These are phyloP conservation scores for Zygosaccharomyces bailii DNA, from an alignment of 805 yeast genomes.

Conservation along the genomic window DNA sequence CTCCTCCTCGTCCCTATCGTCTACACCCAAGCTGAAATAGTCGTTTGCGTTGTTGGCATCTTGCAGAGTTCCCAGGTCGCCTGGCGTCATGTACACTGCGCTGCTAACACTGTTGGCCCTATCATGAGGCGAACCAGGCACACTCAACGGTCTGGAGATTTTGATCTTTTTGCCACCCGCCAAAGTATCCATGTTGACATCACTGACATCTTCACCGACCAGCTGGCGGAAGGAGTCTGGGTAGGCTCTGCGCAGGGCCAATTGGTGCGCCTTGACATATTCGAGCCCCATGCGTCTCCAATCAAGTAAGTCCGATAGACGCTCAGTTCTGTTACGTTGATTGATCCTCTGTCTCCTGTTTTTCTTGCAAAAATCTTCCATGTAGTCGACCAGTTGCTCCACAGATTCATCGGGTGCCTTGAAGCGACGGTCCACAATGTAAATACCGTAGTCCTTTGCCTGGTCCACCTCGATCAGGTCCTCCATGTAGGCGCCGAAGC, in stretches of 20 bases:
- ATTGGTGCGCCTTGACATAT: conserved; percentile 89
- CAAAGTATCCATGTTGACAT: conserved; percentile 30
- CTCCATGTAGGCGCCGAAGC: conserved; percentile 98
- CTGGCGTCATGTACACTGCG: conserved; percentile 87
- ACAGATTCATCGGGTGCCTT: conserved; percentile 91
- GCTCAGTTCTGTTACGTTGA: conserved; percentile 95
- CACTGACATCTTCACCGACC: conserved; percentile 33
- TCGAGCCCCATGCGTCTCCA: conserved; percentile 99
- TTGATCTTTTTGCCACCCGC: conserved; percentile 51
- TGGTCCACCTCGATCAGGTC: conserved; percentile 79
- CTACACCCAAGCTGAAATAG: conserved; percentile 49
- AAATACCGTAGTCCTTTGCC: conserved; percentile 92
- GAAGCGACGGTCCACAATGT: conserved; percentile 91
- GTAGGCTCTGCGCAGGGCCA: conserved; percentile 89
- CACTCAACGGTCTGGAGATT: conserved; percentile 86
- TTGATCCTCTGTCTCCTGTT: conserved; percentile 96
- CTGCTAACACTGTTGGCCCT: conserved; percentile 33
- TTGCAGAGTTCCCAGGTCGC: conserved; percentile 94
- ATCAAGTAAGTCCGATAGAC: conserved; percentile 86
- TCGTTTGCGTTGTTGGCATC: conserved; percentile 83
- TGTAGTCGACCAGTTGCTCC: conserved; percentile 80
- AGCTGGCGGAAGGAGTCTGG: conserved; percentile 67
- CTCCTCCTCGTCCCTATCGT: conserved; percentile 42
- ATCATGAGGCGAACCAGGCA: conserved; percentile 92
- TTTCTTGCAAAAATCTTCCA: conserved; percentile 84